A percentile compares a stretch with the other conserved stretches of the same genome.
Conservation (phyloP, 257 asterid genomes). For the Penstemon davidsonii region DNA sequence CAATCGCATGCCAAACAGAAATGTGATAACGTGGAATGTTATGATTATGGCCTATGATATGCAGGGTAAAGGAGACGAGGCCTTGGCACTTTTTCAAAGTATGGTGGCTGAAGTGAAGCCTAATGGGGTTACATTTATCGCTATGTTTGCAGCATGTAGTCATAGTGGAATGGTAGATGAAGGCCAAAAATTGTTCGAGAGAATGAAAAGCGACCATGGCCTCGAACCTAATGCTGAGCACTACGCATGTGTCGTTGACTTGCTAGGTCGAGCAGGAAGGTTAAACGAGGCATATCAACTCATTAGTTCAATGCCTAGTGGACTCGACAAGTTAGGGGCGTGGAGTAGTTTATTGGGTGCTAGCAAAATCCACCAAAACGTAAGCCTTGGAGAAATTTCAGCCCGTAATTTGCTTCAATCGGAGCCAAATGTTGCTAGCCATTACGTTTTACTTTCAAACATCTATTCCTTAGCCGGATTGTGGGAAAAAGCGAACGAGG, state of each 20-base stretch:
- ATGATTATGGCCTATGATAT: conserved; percentile 82
- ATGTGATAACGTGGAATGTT: conserved; percentile 86
- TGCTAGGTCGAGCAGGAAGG: conserved; percentile 86
- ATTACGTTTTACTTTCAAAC: conserved; percentile 74
- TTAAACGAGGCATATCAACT: conserved; percentile 64
- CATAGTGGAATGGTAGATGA: conserved; percentile 84
- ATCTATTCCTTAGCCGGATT: conserved; percentile 72
- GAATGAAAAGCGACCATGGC: conserved; percentile 53
- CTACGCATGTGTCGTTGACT: conserved; percentile 75
- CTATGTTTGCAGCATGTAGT: conserved; percentile 78
- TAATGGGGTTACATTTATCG: conserved; percentile 69
- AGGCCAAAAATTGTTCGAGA: conserved; percentile 57
- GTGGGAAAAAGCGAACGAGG: conserved; percentile 66
- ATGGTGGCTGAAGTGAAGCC: conserved; percentile 63
- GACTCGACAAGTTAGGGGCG: conserved; percentile 54
- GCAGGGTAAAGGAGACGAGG: conserved; percentile 83
- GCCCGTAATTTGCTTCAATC: conserved; percentile 58
- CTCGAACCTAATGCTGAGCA: conserved; percentile 74
- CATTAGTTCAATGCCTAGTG: conserved; percentile 51
- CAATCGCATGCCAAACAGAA: conserved; percentile 55
- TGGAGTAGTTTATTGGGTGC: conserved; percentile 93
- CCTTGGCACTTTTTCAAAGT: conserved; percentile 48
- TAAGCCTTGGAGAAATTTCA: conserved; percentile 70
- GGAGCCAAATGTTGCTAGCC: conserved; percentile 85
- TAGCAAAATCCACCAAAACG: conserved; percentile 66